Base-by-base conservation (phyloP, 768 basidiomycete species). In the Boletales sp. region DNA sequence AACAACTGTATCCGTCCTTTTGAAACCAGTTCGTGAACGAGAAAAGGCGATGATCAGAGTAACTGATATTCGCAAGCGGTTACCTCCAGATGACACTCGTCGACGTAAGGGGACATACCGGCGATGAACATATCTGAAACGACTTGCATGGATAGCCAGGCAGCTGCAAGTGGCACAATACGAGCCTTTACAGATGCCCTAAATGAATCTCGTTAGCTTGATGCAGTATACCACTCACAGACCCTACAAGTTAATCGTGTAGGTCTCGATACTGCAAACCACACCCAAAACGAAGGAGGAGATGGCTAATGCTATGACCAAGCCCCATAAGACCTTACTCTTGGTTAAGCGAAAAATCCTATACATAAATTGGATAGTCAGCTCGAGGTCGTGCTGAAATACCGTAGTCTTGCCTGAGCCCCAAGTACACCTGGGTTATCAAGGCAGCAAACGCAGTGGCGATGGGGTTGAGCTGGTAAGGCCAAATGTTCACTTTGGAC, bases 11-110 rank as follows among this genome's bases (percentile, higher is more conserved):
- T 83, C 78, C 7, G 76, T 81, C 54, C 66, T 73, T 15, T 63
- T 67, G 62, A 79, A 78, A n/a, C 81, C 80, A n/a, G 78, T 80
- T 46, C 74, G 70, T 10, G 72, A 73, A 37, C 72, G 72, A 49
- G 58, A 51, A 43, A 78, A 66, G 27, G 74, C 62, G 42, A 58
- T 59, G 30, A 39, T 54, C 21, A 57, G 34, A 4, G 55, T 59
- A 8, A 61, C 66, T 57, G 69, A 19, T 24, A 6, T 15, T 21
- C 9, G 11, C 7, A 4, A 27, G 10, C 40, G 50, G 11, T 31
- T 8, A 34, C 4, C 13, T 2, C n/a, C 7, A 17, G 31, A 14
- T 24, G n/a, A 1, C 21, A 21, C 21, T 21, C 21, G 14, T 12
- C 9, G 2, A 9, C n/a, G 14, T 35, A 17, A 32, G 38, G 7